Base-by-base conservation (phyloP, 2,329 filamentous ascomycete species). In the Cucurbitaria berberidis region DNA sequence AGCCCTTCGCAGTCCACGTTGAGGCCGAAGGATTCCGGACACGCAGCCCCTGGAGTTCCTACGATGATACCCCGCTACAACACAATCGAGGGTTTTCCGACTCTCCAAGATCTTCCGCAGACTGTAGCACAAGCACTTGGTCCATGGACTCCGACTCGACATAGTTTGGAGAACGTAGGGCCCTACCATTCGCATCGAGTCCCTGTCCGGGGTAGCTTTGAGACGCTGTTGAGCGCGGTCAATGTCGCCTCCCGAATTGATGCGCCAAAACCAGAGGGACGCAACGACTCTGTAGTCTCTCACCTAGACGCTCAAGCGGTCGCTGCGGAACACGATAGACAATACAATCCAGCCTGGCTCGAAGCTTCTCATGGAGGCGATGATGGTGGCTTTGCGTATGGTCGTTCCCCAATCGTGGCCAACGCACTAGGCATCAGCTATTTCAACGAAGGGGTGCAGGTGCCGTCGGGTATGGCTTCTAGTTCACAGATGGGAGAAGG, bases 221-320 rank as follows among this genome's bases (percentile, higher is more conserved):
- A 67, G 15, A 57, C 40, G 13, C 41, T 70, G 4, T 50, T 70
- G 45, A 63, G 60, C 34, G 69, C 64, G n/a, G 64, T 64, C 47
- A 67, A 66, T 24, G 41, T 59, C n/a, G 60, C 61, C 1, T 58
- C 64, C 18, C 55, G 59, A 8, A 62, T 70, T 7, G 68, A 69
- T 27, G 59, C 61, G 34, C 67, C 65, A n/a, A 60, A 46, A 40
- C 62, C 63, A 15, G 57, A 68, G 40, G 54, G 52, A 15, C 63
- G 60, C 15, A 64, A 62, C 32, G 61, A 66, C 16, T 69, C 66
- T 1, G 54, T 68, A 1, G 60, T 64, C 9, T 55, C 55, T 42
- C 51, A 64, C 24, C 51, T 69, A 13, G 60, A 67, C 40, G 59
- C 58, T 15, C 63, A 69, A 46, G 60, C 55, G 18, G 51, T 53